Percentiles rank a stretch among this genome's conserved stretches.
phyloP scores from a whole-genome alignment of 352 stramenopile genomes.

The Phytophthora megakarya region DNA sequence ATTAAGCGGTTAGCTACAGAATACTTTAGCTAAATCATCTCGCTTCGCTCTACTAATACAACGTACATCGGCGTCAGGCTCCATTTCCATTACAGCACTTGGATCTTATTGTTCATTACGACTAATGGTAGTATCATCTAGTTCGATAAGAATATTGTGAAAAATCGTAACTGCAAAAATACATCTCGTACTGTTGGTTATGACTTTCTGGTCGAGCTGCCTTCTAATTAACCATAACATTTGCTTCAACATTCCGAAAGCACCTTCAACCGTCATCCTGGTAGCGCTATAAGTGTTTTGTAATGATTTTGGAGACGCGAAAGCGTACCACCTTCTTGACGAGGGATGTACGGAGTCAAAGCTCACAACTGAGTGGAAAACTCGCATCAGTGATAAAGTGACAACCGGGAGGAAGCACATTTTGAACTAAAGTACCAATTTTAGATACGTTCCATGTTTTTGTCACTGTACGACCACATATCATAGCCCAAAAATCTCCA shows the following conservation, averaged over 20 bases:
- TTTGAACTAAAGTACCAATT: no score
- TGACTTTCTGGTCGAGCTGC: constrained; percentile 2
- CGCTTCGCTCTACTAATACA: background rate
- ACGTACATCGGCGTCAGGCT: background rate
- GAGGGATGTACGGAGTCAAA: background rate
- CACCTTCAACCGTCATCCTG: background rate
- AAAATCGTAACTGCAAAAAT: background rate
- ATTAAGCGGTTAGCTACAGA: background rate
- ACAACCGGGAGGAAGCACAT: background rate
- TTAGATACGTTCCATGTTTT: background rate
- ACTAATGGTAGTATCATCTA: background rate
- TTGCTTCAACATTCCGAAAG: constrained; percentile 8
- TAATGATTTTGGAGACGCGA: background rate
- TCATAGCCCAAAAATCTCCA: no score
- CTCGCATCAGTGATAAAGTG: background rate
- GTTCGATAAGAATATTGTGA: background rate
- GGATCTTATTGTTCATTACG: background rate
- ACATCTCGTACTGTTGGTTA: background rate
- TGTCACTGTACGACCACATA: background rate
- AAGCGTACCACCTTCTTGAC: background rate
- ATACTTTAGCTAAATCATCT: background rate
- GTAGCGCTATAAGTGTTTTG: background rate
- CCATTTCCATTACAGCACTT: background rate
- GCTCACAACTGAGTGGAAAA: background rate
- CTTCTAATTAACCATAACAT: background rate